phyloP scores from a whole-genome alignment of 2,329 filamentous ascomycete genomes.

The Corynespora cassiicola region DNA sequence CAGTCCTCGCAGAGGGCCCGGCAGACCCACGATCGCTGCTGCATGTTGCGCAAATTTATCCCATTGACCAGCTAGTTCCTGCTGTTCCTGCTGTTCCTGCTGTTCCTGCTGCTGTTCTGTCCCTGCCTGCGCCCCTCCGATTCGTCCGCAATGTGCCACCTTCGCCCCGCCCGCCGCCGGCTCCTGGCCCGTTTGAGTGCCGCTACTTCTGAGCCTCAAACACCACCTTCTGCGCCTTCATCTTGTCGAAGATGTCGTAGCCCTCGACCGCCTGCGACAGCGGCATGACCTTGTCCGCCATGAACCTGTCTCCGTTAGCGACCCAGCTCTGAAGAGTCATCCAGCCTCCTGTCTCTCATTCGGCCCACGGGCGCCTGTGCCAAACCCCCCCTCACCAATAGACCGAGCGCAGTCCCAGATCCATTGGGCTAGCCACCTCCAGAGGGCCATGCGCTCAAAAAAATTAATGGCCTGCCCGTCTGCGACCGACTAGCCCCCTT shows the following conservation, averaged over 20 bases:
- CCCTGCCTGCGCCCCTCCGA: neutral
- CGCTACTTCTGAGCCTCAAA: constrained; percentile 52
- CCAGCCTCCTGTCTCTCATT: neutral
- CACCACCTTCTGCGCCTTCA: constrained; percentile 61
- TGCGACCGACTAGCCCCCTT: too few species aligned
- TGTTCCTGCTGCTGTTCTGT: constrained; percentile 1
- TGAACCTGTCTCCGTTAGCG: constrained; percentile 54
- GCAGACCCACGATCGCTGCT: constrained; percentile 1
- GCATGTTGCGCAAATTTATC: too few species aligned
- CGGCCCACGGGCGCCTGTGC: too few species aligned
- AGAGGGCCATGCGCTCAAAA: too few species aligned
- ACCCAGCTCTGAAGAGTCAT: too few species aligned
- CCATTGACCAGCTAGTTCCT: constrained; percentile 7
- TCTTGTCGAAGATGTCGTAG: constrained; percentile 60
- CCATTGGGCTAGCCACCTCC: too few species aligned
- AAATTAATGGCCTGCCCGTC: too few species aligned
- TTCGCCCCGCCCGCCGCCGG: neutral
- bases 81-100: constrained; percentile 2
- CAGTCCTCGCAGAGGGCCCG: too few species aligned
- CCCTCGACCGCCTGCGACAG: constrained; percentile 58
- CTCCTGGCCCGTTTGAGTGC: too few species aligned
- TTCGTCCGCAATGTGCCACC: neutral
- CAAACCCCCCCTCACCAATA: too few species aligned
- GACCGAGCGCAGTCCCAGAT: too few species aligned
- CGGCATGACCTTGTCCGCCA: constrained; percentile 61